These are phyloP conservation scores for Olyra latifolia DNA, from an alignment of 176 grass and related monocot species.

Conservation along the genomic window DNA sequence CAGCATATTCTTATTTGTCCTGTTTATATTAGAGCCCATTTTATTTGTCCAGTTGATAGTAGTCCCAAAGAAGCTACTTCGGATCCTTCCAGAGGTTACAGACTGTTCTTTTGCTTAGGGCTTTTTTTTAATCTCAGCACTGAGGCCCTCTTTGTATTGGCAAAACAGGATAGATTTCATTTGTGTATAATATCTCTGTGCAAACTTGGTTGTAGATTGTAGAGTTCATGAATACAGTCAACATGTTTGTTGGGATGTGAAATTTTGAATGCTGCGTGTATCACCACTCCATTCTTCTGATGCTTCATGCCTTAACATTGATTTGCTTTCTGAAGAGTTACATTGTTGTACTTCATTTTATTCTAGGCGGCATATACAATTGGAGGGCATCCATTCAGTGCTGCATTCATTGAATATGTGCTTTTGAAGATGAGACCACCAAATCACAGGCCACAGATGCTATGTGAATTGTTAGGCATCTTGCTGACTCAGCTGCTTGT, in stretches of 20 bases:
- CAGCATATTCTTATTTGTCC: neutral
- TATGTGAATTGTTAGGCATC: conserved; percentile 32
- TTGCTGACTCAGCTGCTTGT: neutral
- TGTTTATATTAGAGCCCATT: neutral
- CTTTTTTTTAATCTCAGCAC: conserved; percentile 31
- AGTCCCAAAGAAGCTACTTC: conserved; percentile 19
- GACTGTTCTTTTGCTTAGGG: conserved; percentile 29
- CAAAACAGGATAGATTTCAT: conserved; percentile 23
- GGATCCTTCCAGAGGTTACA: conserved; percentile 16
- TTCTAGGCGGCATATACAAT: conserved; percentile 79
- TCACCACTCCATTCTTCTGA: neutral
- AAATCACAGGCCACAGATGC: conserved; percentile 85
- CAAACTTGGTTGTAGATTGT: conserved; percentile 36
- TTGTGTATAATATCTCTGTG: conserved; percentile 44
- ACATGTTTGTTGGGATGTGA: conserved; percentile 21
- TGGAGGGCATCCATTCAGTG: conserved; percentile 82
- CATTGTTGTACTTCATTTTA: neutral
- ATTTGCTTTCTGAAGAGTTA: conserved; percentile 1
- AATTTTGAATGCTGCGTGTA: conserved; percentile 36
- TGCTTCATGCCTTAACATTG: neutral
- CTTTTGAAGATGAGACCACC: conserved; percentile 92
- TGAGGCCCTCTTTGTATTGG: conserved; percentile 3
- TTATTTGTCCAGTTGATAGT: neutral
- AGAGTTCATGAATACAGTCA: conserved; percentile 43
- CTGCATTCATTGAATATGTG: conserved; percentile 85